These are phyloP conservation scores for Chimonanthus praecox DNA, from an alignment of 164 flowering plant species.

Conservation along the genomic window DNA sequence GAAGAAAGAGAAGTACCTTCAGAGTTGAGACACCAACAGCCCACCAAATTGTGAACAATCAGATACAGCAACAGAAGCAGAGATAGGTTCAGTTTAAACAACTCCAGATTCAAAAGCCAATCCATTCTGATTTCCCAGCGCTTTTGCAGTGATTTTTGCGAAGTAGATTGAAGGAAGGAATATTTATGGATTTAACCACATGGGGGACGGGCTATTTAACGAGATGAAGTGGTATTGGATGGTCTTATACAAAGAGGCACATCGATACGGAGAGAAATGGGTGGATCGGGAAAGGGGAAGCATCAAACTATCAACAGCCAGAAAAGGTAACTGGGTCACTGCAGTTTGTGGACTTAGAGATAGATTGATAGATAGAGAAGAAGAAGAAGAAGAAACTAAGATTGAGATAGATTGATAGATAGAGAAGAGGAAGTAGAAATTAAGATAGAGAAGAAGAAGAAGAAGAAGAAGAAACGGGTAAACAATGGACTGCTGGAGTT, in stretches of 20 bases:
- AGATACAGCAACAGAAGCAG: background rate
- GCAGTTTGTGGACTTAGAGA: too few relatives aligned
- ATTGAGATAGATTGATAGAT: background rate
- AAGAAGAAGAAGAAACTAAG: too few relatives aligned
- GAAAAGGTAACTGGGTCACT: too few relatives aligned
- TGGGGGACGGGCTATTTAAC: background rate
- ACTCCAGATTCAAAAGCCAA: background rate
- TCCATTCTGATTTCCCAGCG: background rate
- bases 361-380: too few relatives aligned
- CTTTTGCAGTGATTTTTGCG: too few relatives aligned
- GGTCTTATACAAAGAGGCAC: background rate
- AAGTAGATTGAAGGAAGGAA: too few relatives aligned
- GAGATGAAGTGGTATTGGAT: background rate
- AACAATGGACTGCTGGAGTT: background rate
- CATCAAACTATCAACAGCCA: too few relatives aligned
- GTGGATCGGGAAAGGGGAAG: too few relatives aligned
- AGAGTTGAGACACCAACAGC: constrained; percentile 27
- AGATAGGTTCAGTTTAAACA: background rate
- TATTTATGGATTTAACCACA: too few relatives aligned
- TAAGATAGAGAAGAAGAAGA: background rate
- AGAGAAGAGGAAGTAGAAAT: background rate
- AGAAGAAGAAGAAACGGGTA: background rate
- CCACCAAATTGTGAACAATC: constrained; percentile 10
- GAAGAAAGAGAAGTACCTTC: constrained; percentile 26
- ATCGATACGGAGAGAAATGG: too few relatives aligned